Evolutionary conservation across 2,329 filamentous ascomycete species (phyloP).

Genomic region (Microsporum ferrugineum): DNA sequence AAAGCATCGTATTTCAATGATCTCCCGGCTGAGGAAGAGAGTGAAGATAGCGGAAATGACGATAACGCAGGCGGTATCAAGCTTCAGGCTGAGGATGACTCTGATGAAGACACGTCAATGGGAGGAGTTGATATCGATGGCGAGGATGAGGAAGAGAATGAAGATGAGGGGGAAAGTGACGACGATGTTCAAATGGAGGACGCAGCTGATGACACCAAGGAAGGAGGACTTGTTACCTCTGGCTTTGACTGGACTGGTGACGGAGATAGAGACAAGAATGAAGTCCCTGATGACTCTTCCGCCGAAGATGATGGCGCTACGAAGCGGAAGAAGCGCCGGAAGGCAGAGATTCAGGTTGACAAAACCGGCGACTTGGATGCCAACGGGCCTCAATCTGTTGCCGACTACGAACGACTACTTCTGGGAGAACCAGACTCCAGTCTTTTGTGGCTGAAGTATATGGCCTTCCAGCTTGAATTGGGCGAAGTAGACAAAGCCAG

Average conservation of each 20-base stretch:
- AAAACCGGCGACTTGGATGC: conserved; percentile 83
- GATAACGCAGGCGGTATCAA: conserved; percentile 28
- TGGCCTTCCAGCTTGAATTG: conserved; percentile 94
- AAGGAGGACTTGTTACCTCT: conserved; percentile 53
- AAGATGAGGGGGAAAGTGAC: conserved; percentile 37
- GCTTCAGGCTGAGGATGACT: conserved; percentile 23
- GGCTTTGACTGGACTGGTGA: conserved; percentile 84
- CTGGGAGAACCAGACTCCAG: conserved; percentile 91
- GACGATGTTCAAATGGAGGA: conserved; percentile 36
- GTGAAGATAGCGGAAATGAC: conserved; percentile 34
- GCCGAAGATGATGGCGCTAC: conserved; percentile 34
- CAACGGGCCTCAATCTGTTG: conserved; percentile 75
- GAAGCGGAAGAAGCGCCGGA: conserved; percentile 61
- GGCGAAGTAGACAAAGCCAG: conserved; percentile 81
- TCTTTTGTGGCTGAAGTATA: conserved; percentile 87
- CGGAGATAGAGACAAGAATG: conserved; percentile 32
- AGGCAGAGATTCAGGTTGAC: conserved; percentile 70
- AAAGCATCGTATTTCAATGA: conserved; percentile 82
- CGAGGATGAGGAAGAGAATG: conserved; percentile 31
- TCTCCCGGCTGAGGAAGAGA: conserved; percentile 42
- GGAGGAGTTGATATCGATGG: conserved; percentile 37
- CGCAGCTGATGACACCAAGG: conserved; percentile 25
- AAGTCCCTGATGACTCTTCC: conserved; percentile 13
- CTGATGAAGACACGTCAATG: conserved; percentile 30
- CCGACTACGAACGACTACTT: conserved; percentile 87